Evolutionary conservation across 805 yeast genomes (phyloP).

Genomic region (Candida tallmaniae): DNA sequence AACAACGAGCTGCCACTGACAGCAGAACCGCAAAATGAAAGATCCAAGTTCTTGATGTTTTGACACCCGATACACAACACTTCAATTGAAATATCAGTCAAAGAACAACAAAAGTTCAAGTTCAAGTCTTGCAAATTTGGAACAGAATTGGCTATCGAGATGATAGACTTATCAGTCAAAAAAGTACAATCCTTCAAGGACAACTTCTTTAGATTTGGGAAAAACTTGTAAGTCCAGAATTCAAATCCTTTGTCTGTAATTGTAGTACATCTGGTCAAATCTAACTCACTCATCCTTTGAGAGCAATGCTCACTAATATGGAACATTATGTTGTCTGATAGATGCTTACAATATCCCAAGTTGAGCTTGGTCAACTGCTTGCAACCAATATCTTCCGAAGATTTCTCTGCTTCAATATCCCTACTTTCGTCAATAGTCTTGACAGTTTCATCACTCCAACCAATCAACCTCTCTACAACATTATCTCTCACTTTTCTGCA

Average conservation of each 20-base stretch:
- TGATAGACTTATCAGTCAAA: slow-evolving; percentile 60
- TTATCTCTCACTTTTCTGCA: slow-evolving; percentile 71
- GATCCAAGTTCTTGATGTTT: slow-evolving; percentile 45
- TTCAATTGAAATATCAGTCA: slow-evolving; percentile 66
- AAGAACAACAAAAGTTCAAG: slow-evolving; percentile 70
- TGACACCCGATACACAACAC: slow-evolving; percentile 66
- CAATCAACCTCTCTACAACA: slow-evolving; percentile 65
- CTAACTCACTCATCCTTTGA: slow-evolving; percentile 49
- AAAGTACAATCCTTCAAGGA: slow-evolving; percentile 71
- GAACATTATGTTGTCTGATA: slow-evolving; percentile 65
- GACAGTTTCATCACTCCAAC: slow-evolving; percentile 31
- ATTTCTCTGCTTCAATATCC: slow-evolving; percentile 7
- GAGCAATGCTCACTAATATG: slow-evolving; percentile 59
- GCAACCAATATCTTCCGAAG: slow-evolving; percentile 47
- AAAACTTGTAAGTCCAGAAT: slow-evolving; percentile 56
- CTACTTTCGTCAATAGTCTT: background rate
- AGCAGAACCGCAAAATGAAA: slow-evolving; percentile 76
- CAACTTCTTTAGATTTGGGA: slow-evolving; percentile 49
- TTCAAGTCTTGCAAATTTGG: slow-evolving; percentile 53
- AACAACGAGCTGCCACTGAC: slow-evolving; percentile 68
- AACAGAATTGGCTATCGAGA: slow-evolving; percentile 58
- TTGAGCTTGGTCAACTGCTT: slow-evolving; percentile 48
- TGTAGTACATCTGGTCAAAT: slow-evolving; percentile 71
- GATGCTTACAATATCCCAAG: slow-evolving; percentile 70
- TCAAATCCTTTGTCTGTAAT: slow-evolving; percentile 72